Evolutionary conservation across 441 rosid genomes (phyloP).

Genomic region (Lepidium campestre): DNA sequence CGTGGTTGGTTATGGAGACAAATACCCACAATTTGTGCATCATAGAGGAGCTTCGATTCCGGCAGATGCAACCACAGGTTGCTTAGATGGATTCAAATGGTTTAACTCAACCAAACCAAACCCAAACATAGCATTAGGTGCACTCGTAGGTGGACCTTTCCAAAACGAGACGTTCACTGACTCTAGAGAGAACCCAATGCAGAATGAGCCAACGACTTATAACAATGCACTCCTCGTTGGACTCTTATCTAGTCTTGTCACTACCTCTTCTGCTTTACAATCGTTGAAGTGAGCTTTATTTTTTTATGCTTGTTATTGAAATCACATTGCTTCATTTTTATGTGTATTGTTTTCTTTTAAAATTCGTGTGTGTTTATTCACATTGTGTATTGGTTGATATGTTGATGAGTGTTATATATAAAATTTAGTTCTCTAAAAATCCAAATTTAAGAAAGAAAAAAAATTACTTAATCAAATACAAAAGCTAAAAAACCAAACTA

Average conservation of each 20-base stretch:
- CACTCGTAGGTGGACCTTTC: conserved; percentile 91
- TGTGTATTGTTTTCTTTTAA: not conserved
- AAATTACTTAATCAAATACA: not conserved
- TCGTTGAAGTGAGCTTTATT: conserved; percentile 41
- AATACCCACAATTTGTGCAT: conserved; percentile 75
- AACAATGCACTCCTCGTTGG: conserved; percentile 83
- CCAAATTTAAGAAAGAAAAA: not conserved
- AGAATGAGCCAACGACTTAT: conserved; percentile 91
- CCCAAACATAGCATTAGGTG: conserved; percentile 84
- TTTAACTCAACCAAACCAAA: conserved; percentile 57
- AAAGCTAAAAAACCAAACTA: not conserved
- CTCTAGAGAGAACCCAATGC: conserved; percentile 72
- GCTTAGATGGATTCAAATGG: conserved; percentile 78
- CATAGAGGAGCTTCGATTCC: conserved; percentile 99
- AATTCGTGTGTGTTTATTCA: conserved; percentile 1
- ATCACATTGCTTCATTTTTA: conserved; percentile 13
- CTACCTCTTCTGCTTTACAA: conserved; percentile 66
- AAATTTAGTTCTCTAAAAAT: not conserved
- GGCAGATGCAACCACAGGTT: conserved; percentile 57
- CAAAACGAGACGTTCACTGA: conserved; percentile 68
- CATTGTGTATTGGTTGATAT: conserved; percentile 17
- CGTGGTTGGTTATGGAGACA: conserved; percentile 86
- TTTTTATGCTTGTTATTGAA: not conserved
- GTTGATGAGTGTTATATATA: conserved; percentile 15
- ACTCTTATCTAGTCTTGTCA: conserved; percentile 77